Evolutionary conservation across 1,284 basidiomycete species (phyloP).

Genomic region (Trametes sp.): DNA sequence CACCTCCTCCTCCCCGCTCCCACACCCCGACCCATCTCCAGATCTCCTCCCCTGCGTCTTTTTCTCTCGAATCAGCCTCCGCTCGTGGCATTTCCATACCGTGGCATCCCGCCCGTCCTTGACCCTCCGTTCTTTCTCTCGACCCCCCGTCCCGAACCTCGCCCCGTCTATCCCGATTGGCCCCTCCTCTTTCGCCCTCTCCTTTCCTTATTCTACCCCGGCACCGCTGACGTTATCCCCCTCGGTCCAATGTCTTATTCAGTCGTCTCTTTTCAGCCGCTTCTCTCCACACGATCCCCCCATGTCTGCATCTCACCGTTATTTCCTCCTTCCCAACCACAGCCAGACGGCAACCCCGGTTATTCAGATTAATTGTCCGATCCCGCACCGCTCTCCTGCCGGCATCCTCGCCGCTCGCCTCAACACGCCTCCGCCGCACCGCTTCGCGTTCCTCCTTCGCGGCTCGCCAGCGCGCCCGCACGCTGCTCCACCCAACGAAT

Average conservation of each 20-base stretch:
- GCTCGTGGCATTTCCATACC: conserved; percentile 31
- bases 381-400: conserved; percentile 16
- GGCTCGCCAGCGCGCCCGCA: neutral
- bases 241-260: conserved; percentile 31
- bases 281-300: conserved; percentile 23
- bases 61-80: conserved; percentile 25
- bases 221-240: conserved; percentile 34
- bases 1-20: conserved; percentile 19
- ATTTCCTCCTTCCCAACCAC: conserved; percentile 17
- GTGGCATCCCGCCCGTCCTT: conserved; percentile 35
- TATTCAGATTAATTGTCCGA: conserved; percentile 26
- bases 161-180: conserved; percentile 40
- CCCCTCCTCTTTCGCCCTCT: conserved; percentile 16
- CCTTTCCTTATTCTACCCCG: conserved; percentile 18
- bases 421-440: conserved; percentile 22
- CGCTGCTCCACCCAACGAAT: neutral
- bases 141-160: conserved; percentile 41
- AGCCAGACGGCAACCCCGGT: conserved; percentile 19
- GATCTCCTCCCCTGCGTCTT: conserved; percentile 28
- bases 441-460: neutral
- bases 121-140: conserved; percentile 38
- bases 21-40: conserved; percentile 30
- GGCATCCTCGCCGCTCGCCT: conserved; percentile 15
- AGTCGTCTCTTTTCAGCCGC: conserved; percentile 14
- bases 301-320: conserved; percentile 26